Percentiles rank a stretch among this genome's conserved stretches.
Evolutionary conservation across 495 filamentous ascomycete species (phyloP).

Genomic region (Lichina pygmaea): DNA sequence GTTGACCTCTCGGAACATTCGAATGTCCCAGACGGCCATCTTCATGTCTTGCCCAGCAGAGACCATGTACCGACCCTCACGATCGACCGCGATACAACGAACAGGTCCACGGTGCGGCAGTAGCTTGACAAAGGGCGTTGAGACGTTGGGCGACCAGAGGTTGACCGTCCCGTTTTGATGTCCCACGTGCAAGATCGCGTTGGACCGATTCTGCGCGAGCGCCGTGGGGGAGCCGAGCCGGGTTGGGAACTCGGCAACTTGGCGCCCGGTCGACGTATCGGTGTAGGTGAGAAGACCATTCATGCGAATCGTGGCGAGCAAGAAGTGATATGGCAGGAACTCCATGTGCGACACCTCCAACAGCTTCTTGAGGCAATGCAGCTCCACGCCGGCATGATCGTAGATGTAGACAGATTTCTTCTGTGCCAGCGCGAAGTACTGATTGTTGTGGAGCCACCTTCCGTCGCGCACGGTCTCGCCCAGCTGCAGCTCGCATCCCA

Average conservation of each 20-base stretch:
- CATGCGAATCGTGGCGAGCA: slow-evolving; percentile 64
- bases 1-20: slow-evolving; percentile 78
- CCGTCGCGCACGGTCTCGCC: slow-evolving; percentile 73
- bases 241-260: slow-evolving; percentile 61
- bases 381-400: slow-evolving; percentile 61
- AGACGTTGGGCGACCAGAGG: slow-evolving; percentile 85
- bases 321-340: slow-evolving; percentile 88
- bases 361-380: slow-evolving; percentile 74
- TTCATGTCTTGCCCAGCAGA: slow-evolving; percentile 70
- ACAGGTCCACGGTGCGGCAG: slow-evolving; percentile 93
- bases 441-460: slow-evolving; percentile 85
- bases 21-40: slow-evolving; percentile 92
- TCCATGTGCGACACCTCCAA: slow-evolving; percentile 86
- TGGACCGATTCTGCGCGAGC: slow-evolving; percentile 65
- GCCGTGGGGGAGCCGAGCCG: slow-evolving; percentile 60
- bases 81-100: slow-evolving; percentile 56
- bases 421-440: slow-evolving; percentile 90
- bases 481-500: slow-evolving; percentile 76
- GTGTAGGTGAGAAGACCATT: slow-evolving; percentile 79
- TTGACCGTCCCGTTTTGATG: slow-evolving; percentile 87
- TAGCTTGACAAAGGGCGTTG: slow-evolving; percentile 68
- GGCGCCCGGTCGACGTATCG: slow-evolving; percentile 75
- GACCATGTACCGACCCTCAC: slow-evolving; percentile 87
- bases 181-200: slow-evolving; percentile 72
- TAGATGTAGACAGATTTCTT: slow-evolving; percentile 96